Conservation (phyloP, 495 filamentous ascomycete genomes). For the Recurvomyces mirabilis region DNA sequence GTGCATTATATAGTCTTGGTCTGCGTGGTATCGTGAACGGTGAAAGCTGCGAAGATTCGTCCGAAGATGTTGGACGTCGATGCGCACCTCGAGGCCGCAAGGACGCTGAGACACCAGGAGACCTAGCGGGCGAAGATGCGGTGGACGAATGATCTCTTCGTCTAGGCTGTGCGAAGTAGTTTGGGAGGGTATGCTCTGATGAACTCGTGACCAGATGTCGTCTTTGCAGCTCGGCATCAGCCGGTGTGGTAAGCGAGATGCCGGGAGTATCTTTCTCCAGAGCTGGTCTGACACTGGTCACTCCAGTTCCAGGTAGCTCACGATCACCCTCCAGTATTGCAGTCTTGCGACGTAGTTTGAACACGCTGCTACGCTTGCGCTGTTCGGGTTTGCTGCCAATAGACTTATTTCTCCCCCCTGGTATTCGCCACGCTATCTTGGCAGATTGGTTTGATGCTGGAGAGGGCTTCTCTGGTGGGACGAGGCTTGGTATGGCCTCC, state of each 20-base stretch:
- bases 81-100: too few species aligned
- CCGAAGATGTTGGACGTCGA: too few species aligned
- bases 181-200: not conserved
- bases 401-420: too few species aligned
- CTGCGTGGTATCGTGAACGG: too few species aligned
- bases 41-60: too few species aligned
- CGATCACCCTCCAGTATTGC: not conserved
- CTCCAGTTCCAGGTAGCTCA: not conserved
- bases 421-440: too few species aligned
- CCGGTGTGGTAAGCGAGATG: slow-evolving; percentile 7
- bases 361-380: slow-evolving; percentile 12
- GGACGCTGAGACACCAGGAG: too few species aligned
- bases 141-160: not conserved
- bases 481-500: too few species aligned
- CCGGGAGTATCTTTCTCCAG: not conserved
- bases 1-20: too few species aligned
- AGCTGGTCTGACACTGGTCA: not conserved
- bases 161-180: slow-evolving; percentile 2
- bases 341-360: slow-evolving; percentile 2
- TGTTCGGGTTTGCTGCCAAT: too few species aligned
- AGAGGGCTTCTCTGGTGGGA: not conserved
- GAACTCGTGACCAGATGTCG: not conserved
- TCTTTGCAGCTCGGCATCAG: not conserved
- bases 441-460: not conserved
- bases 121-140: not conserved